phyloP scores from a whole-genome alignment of 257 asterid genomes.

The Gentiana macrophylla region DNA sequence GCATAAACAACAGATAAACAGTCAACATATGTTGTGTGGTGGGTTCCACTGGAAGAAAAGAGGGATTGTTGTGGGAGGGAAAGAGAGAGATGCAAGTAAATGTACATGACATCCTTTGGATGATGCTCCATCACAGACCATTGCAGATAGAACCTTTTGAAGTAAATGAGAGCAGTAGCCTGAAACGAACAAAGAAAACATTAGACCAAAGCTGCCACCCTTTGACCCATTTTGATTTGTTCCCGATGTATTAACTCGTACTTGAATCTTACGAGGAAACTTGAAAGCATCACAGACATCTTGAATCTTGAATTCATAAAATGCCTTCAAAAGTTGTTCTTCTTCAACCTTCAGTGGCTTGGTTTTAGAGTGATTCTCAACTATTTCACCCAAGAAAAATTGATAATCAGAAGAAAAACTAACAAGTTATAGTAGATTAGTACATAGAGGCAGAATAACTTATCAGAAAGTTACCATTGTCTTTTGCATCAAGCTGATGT shows the following conservation, averaged over 20 bases:
- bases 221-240: conserved; percentile 5
- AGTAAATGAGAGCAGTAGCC: conserved; percentile 95
- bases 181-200: conserved; percentile 29
- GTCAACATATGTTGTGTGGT: no score
- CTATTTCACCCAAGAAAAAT: conserved; percentile 28
- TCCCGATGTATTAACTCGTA: conserved; percentile 15
- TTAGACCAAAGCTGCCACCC: conserved; percentile 5
- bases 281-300: conserved; percentile 96
- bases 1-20: no score
- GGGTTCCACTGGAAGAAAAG: no score
- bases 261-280: conserved; percentile 97
- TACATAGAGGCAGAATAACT: not conserved
- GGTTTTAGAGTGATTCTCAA: conserved; percentile 70
- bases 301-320: conserved; percentile 89
- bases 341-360: conserved; percentile 89
- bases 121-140: conserved; percentile 99
- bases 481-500: conserved; percentile 38
- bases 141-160: conserved; percentile 88
- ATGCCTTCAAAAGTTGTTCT: conserved; percentile 77
- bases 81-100: conserved; percentile 15
- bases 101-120: conserved; percentile 86
- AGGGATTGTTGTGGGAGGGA: not conserved
- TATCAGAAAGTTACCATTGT: conserved; percentile 29
- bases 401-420: conserved; percentile 1
- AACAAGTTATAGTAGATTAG: not conserved